Evolutionary conservation across 2,329 filamentous ascomycete genomes (phyloP).

Genomic region (Botrytis squamosa): DNA sequence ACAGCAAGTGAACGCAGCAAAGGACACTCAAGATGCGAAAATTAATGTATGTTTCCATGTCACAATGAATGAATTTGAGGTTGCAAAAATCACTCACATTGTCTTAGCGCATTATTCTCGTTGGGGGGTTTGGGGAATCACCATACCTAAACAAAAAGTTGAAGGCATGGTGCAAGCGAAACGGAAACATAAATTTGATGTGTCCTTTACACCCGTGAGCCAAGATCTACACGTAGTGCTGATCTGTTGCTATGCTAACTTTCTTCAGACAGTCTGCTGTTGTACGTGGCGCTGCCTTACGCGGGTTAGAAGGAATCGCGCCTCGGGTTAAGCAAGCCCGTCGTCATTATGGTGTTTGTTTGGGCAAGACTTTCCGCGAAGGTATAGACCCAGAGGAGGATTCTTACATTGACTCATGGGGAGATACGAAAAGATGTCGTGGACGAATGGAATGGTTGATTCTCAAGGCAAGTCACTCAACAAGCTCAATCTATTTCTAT

Average conservation of each 20-base stretch:
- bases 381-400: conserved; percentile 21
- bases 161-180: conserved; percentile 25
- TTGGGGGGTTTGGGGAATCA: conserved; percentile 29
- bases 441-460: too few species aligned
- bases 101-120: conserved; percentile 27
- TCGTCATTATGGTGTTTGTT: conserved; percentile 22
- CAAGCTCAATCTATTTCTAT: too few species aligned
- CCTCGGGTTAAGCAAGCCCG: conserved; percentile 22
- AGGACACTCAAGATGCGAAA: too few species aligned
- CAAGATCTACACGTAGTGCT: neutral
- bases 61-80: too few species aligned
- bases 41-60: too few species aligned
- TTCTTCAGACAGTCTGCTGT: conserved; percentile 27
- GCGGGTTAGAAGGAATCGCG: conserved; percentile 26
- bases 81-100: too few species aligned
- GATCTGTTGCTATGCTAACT: conserved; percentile 1
- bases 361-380: neutral
- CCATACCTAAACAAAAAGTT: conserved; percentile 27
- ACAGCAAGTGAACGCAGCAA: too few species aligned
- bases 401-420: neutral
- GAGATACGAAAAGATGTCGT: too few species aligned
- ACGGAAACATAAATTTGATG: conserved; percentile 30
- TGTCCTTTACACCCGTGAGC: conserved; percentile 28
- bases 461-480: too few species aligned
- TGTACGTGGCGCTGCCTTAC: conserved; percentile 27